These are phyloP conservation scores for Fraxinus angustifolia DNA, from an alignment of 305 asterid species.

Conservation along the genomic window DNA sequence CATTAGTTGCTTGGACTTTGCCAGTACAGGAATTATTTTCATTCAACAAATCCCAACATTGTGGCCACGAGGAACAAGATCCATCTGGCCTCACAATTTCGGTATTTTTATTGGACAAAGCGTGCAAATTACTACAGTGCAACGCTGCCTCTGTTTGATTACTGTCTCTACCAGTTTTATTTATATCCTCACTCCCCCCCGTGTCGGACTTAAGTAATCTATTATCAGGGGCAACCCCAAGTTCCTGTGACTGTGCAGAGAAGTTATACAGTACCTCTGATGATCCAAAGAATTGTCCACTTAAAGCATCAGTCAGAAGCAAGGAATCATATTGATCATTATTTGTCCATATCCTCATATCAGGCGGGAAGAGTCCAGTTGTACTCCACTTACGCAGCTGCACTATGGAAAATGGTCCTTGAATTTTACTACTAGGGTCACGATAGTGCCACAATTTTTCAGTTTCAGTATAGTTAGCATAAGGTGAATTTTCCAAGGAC, in stretches of 20 bases:
- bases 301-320: constrained; percentile 67
- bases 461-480: constrained; percentile 13
- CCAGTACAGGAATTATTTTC: constrained; percentile 38
- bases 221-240: constrained; percentile 21
- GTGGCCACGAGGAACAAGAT: constrained; percentile 28
- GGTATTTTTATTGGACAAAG: constrained; percentile 11
- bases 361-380: constrained; percentile 38
- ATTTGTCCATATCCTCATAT: constrained; percentile 84
- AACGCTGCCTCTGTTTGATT: constrained; percentile 25
- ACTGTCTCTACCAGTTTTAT: constrained; percentile 20
- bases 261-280: constrained; percentile 31
- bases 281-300: constrained; percentile 45
- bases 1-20: constrained; percentile 32
- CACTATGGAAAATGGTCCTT: constrained; percentile 46
- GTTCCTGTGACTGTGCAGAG: constrained; percentile 32
- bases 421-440: constrained; percentile 28
- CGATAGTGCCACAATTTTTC: constrained; percentile 34
- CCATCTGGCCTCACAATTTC: constrained; percentile 20
- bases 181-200: constrained; percentile 23
- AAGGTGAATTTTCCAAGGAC: constrained; percentile 8
- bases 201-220: constrained; percentile 15
- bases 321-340: constrained; percentile 67
- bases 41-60: constrained; percentile 53
- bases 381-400: constrained; percentile 84
- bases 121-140: constrained; percentile 18